Evolutionary conservation across 139 green algal species (phyloP).

Genomic region (Closterium sp.): DNA sequence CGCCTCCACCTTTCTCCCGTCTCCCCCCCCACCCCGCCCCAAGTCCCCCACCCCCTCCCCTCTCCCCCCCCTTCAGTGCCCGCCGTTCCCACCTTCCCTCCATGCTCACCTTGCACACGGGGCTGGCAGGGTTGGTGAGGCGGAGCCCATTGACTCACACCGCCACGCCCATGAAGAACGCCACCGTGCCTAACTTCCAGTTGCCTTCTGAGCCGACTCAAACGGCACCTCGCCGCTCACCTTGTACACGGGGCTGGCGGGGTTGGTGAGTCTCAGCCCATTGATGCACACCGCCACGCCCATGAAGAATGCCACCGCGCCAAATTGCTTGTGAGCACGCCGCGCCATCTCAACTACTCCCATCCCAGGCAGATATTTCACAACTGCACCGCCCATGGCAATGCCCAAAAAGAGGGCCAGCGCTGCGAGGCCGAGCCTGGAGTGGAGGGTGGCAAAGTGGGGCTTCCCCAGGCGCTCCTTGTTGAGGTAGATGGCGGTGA

Average conservation of each 20-base stretch:
- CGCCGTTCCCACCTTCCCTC: too few species aligned
- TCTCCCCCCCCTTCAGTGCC: too few species aligned
- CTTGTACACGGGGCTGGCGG: background rate
- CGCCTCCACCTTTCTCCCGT: background rate
- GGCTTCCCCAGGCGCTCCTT: background rate
- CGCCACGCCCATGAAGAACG: background rate
- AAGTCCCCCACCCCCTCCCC: too few species aligned
- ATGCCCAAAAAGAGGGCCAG: background rate
- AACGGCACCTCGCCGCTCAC: too few species aligned
- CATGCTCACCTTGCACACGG: background rate
- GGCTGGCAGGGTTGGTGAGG: background rate
- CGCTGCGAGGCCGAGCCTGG: background rate
- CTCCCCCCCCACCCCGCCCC: too few species aligned
- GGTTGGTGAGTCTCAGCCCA: background rate
- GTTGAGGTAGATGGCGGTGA: background rate
- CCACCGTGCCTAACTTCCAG: background rate
- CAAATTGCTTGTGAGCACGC: background rate
- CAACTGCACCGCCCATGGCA: background rate
- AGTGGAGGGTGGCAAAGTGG: background rate
- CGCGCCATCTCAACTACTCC: background rate
- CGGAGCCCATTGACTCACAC: background rate
- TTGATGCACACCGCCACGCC: background rate
- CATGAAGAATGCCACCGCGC: background rate
- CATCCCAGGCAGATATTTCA: background rate
- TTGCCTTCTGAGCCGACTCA: too few species aligned